Base-by-base conservation (phyloP, 148 eudicot genomes). In the Dianthus caryophyllus region DNA sequence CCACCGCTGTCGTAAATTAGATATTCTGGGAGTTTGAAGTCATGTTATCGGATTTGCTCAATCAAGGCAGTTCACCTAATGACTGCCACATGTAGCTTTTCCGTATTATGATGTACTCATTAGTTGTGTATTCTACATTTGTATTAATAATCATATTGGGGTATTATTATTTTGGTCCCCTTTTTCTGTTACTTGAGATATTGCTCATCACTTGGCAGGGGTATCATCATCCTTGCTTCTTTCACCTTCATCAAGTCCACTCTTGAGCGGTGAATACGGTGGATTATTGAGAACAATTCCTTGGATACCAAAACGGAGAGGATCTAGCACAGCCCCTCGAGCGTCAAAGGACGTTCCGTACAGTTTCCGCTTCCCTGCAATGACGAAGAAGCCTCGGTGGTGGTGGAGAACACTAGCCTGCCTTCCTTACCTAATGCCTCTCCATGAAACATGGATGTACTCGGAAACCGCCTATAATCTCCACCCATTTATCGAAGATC, bases 361-460 rank as follows among this genome's bases (percentile, higher is more conserved):
- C 64, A 83, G 88, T 61, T 87, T 49, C 57, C 73, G 88, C 17
- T 93, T 18, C 64, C 96, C 96, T n/a, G 66, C 81, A 22, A 93
- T 89, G 91, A 83, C 71, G 16, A 75, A 74, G 49, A 89, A 87
- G 76, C 95, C 96, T 16, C 68, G 54, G 71, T 93, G 98, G 98
- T 92, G 80, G 81, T 93, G 96, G 96, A 82, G 98, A 76, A 82
- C 81, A 25, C 58, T 93, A 36, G 89, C 98, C 7, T 84, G 89
- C 75, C 71, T 93, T 65, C 94, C 98, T 0, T 93, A 93, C 53
- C 55, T 93, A 21, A 84, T 89, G 87, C 94, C 91, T 18, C 70
- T 89, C 9, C 96, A 87, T 12, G 96, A 89, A 77, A 84, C 89
- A 41, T 87, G 96, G 96, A 86, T 84, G 91, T 89, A 82, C 61